These are phyloP conservation scores for Phialophora chinensis DNA, from an alignment of 2,329 filamentous ascomycete genomes.

Conservation along the genomic window DNA sequence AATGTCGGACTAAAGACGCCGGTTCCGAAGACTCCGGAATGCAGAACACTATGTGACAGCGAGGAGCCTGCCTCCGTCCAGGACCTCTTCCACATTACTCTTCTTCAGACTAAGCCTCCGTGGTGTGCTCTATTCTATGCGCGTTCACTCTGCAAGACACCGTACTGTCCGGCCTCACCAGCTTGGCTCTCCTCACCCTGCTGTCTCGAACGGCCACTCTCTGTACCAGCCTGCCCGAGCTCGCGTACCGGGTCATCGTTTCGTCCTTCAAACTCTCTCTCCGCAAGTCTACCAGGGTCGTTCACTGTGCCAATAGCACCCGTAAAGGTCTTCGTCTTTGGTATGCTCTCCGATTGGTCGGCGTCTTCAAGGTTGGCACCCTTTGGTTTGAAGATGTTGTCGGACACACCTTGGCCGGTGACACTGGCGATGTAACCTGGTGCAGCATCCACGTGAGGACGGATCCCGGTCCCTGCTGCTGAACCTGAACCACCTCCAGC, in stretches of 20 bases:
- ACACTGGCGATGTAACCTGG: constrained; percentile 38
- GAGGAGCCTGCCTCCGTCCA: neutral
- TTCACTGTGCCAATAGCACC: constrained; percentile 60
- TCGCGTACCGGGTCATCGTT: constrained; percentile 37
- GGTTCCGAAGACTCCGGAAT: neutral
- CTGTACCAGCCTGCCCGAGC: constrained; percentile 36
- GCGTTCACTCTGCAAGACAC: constrained; percentile 32
- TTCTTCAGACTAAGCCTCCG: neutral
- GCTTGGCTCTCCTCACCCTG: constrained; percentile 38
- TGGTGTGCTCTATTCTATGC: constrained; percentile 9
- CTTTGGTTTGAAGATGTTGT: constrained; percentile 53
- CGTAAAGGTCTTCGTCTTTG: constrained; percentile 58
- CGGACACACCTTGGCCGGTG: constrained; percentile 36
- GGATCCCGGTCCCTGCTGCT: constrained; percentile 5
- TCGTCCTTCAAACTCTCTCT: constrained; percentile 44
- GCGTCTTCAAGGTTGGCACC: constrained; percentile 58
- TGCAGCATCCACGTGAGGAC: constrained; percentile 35
- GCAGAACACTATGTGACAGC: neutral
- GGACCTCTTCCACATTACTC: neutral
- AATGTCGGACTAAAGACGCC: neutral
- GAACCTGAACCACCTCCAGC: neutral
- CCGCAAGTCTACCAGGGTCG: constrained; percentile 61
- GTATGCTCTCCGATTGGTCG: constrained; percentile 41
- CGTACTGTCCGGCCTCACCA: constrained; percentile 26
- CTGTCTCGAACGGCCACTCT: constrained; percentile 38